Conservation (phyloP, 495 filamentous ascomycete species). For the Annulohypoxylon bovei region DNA sequence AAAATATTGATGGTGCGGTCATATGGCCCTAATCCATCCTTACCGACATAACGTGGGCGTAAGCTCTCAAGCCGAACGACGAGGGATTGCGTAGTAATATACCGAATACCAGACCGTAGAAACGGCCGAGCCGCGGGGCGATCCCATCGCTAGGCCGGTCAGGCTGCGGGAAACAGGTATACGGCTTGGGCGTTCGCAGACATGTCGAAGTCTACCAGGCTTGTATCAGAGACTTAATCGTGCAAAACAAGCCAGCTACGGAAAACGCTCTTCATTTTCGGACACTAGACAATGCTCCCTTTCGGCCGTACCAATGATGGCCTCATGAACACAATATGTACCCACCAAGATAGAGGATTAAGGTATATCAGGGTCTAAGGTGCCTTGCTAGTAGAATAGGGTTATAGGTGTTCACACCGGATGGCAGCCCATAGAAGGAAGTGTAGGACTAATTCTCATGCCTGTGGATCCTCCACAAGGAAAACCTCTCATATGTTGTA, state of each 20-base stretch:
- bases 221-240: conserved; percentile 12
- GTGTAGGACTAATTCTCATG: conserved; percentile 12
- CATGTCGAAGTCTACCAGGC: conserved; percentile 13
- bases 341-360: conserved; percentile 23
- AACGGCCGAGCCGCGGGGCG: conserved; percentile 30
- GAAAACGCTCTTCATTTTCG: conserved; percentile 7
- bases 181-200: conserved; percentile 26
- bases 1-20: conserved; percentile 31
- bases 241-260: conserved; percentile 24
- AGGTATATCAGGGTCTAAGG: conserved; percentile 17
- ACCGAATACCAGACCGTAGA: conserved; percentile 31
- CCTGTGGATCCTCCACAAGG: conserved; percentile 31
- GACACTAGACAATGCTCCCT: conserved; percentile 21
- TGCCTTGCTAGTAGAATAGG: conserved; percentile 7
- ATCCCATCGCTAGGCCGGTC: conserved; percentile 3
- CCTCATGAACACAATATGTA: conserved; percentile 32
- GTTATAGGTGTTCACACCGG: conserved; percentile 10
- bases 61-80: conserved; percentile 17
- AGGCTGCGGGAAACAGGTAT: conserved; percentile 25
- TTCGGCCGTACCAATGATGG: conserved; percentile 42
- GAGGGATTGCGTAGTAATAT: conserved; percentile 26
- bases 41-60: conserved; percentile 34
- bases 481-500: conserved; percentile 32
- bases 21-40: conserved; percentile 37
- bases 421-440: background rate